Evolutionary conservation across 1,284 basidiomycete species (phyloP), one percentile per base, ranked within the genome.

Genomic region (Kwoniella shivajii): DNA sequence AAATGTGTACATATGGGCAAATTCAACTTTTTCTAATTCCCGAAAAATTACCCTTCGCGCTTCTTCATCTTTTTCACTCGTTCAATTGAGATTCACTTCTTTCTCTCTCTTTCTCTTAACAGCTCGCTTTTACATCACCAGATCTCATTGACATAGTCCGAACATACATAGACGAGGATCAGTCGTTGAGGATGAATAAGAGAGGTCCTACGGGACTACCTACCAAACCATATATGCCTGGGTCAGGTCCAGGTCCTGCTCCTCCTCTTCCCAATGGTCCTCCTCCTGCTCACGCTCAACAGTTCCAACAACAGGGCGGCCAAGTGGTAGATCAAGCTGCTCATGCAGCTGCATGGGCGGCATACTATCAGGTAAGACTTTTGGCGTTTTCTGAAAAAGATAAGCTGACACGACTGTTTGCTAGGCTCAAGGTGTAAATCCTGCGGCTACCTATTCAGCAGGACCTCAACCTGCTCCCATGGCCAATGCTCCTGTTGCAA

Each of bases 221-320:
- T 3, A 63, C 65, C n/a, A 72, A 68, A 55, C 68, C 68, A 4
- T 67, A 67, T 39, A 57, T 57, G 33, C 60, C 48, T n/a, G 37
- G 33, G 81, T 81, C 59, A 84, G 78, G 22, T 81, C 81, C 79
- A 30, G 82, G 81, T 20, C 84, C 80, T 0, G 80, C 76, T 16
- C 80, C 77, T 13, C 78, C 72, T 5, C 70, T 73, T 5, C 79
- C 76, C 2, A 54, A 64, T 18, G 71, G 66, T 1, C 72, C 71
- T 6, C 76, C 71, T 11, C 79, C 79, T 31, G 81, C 80, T 22
- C 81, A 82, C 1, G 83, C 84, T 74, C 87, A 87, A 50, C 57
- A 60, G 39, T 63, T 63, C 43, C 46, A 50, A 30, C 59, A 63
- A 16, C 59, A 59, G 26, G 63, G 65, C 44, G 64, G 66, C 30